A percentile compares a stretch with the other conserved stretches of the same genome.
phyloP scores from a whole-genome alignment of 352 stramenopile species.

The Phytopythium mirpurense region DNA sequence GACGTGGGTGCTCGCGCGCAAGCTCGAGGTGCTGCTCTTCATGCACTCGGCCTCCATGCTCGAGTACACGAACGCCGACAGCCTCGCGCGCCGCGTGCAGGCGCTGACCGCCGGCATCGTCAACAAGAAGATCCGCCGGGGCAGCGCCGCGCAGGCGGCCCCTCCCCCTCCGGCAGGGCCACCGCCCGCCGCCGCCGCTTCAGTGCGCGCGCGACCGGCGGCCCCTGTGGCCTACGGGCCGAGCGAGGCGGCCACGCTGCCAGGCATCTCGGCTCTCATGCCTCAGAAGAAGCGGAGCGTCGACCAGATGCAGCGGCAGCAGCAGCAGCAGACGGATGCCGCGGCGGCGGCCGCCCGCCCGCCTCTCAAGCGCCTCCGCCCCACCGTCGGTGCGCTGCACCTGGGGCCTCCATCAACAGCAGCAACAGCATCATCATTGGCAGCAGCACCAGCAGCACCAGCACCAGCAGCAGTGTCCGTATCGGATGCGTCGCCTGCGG shows the following conservation, averaged over 20 bases:
- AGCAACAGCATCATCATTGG: not conserved
- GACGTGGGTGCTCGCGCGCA: conserved; percentile 71
- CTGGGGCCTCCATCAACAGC: too few species aligned
- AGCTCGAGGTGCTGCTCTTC: conserved; percentile 81
- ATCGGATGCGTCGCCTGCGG: not conserved
- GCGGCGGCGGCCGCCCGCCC: not conserved
- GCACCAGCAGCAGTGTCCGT: too few species aligned
- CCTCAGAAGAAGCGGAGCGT: conserved; percentile 24
- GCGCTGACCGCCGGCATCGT: conserved; percentile 74
- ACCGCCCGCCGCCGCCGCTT: not conserved
- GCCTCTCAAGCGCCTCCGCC: not conserved
- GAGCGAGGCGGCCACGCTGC: conserved; percentile 12
- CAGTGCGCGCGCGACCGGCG: conserved; percentile 3
- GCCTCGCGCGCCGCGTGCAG: conserved; percentile 70
- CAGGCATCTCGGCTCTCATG: conserved; percentile 31
- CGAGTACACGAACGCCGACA: conserved; percentile 80
- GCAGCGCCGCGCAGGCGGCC: conserved; percentile 15
- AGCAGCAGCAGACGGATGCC: not conserved
- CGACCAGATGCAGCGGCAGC: conserved; percentile 34
- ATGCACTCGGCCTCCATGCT: conserved; percentile 77
- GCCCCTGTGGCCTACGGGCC: conserved; percentile 3
- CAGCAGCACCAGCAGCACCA: not conserved
- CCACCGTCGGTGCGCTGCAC: not conserved
- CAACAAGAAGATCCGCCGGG: conserved; percentile 79
- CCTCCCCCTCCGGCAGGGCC: not conserved